A percentile compares a stretch with the other conserved stretches of the same genome.
Conservation (phyloP, 2,329 filamentous ascomycete species). For the Pseudocercospora fijiensis region DNA sequence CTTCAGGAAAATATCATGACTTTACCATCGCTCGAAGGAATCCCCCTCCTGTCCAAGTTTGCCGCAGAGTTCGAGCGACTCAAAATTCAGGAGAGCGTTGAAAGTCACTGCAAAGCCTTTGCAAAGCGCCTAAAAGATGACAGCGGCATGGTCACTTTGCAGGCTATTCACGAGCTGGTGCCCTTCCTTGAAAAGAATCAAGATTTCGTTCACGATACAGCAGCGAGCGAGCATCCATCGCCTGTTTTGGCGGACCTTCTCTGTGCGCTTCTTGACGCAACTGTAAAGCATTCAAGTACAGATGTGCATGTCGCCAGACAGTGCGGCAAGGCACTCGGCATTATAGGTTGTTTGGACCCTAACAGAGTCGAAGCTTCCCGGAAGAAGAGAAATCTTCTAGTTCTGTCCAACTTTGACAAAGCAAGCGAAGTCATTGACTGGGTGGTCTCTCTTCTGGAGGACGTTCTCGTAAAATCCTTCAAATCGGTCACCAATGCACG, state of each 20-base stretch:
- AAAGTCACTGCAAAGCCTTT: conserved; percentile 69
- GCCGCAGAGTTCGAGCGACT: conserved; percentile 65
- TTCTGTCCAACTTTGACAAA: conserved; percentile 81
- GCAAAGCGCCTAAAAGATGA: conserved; percentile 75
- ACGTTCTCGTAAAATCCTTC: conserved; percentile 88
- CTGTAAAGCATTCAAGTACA: conserved; percentile 71
- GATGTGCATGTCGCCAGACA: conserved; percentile 67
- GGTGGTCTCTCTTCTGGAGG: conserved; percentile 77
- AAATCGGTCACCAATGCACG: conserved; percentile 83
- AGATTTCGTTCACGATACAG: conserved; percentile 72
- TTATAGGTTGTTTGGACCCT: conserved; percentile 88
- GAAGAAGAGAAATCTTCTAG: conserved; percentile 77
- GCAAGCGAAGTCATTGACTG: conserved; percentile 81
- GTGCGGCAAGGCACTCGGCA: conserved; percentile 78
- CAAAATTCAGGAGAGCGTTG: conserved; percentile 64
- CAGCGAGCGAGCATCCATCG: conserved; percentile 80
- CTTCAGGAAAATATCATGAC: conserved; percentile 68
- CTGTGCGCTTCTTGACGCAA: conserved; percentile 79
- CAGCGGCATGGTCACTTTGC: conserved; percentile 78
- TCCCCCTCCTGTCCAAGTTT: conserved; percentile 67
- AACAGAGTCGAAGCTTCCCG: conserved; percentile 80
- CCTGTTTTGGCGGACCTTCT: conserved; percentile 68
- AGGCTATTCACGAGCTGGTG: conserved; percentile 75
- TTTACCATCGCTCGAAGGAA: conserved; percentile 73
- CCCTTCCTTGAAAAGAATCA: conserved; percentile 72